Percentiles rank a stretch among this genome's conserved stretches.
These are phyloP conservation scores for Fusarium mangiferae DNA, from an alignment of 2,329 filamentous ascomycete genomes.

Conservation along the genomic window DNA sequence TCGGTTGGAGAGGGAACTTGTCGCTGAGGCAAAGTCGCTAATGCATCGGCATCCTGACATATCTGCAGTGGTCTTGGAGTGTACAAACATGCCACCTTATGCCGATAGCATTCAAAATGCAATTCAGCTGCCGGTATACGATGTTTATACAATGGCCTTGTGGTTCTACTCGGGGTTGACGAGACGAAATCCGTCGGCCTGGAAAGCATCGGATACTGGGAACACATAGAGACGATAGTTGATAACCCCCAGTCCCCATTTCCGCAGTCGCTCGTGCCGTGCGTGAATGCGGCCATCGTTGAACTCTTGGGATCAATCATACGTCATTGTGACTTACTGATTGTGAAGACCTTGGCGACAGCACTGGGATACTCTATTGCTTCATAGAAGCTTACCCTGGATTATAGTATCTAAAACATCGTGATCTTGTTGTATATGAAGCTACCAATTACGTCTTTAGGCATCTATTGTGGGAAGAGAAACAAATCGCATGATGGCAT, in stretches of 20 bases:
- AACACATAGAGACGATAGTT: conserved; percentile 57
- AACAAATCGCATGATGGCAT: too few relatives aligned
- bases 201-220: neutral
- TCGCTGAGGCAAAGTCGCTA: conserved; percentile 26
- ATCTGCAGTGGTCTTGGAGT: conserved; percentile 45
- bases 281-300: fast-evolving
- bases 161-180: conserved; percentile 51
- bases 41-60: conserved; percentile 32
- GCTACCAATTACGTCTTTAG: neutral
- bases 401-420: neutral
- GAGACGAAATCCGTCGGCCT: conserved; percentile 3
- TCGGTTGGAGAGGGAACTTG: conserved; percentile 36
- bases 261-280: neutral
- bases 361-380: neutral
- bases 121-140: conserved; percentile 47
- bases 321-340: too few relatives aligned
- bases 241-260: neutral
- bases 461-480: too few relatives aligned
- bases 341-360: too few relatives aligned
- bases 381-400: too few relatives aligned
- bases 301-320: too few relatives aligned
- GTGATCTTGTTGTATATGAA: fast-evolving
- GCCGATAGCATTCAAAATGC: conserved; percentile 46
- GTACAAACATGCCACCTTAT: conserved; percentile 52
- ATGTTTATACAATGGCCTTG: conserved; percentile 49